Evolutionary conservation across 1,284 basidiomycete genomes (phyloP).

Genomic region (Vanrija sp.): DNA sequence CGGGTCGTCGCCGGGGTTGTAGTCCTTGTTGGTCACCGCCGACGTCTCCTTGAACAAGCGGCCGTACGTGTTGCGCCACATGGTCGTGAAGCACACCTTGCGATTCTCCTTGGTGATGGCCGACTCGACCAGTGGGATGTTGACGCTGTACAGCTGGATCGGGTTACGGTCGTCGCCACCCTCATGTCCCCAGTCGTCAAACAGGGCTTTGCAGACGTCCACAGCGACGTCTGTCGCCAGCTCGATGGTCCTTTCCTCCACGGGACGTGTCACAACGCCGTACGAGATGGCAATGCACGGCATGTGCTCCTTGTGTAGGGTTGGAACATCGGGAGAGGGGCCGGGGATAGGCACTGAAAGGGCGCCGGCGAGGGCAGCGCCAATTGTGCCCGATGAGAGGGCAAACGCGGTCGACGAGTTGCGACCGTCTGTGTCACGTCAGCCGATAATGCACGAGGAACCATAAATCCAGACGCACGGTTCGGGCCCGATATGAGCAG

Average conservation of each 20-base stretch:
- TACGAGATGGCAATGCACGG: constrained; percentile 79
- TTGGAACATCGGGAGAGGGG: constrained; percentile 58
- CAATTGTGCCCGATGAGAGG: constrained; percentile 83
- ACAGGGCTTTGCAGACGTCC: constrained; percentile 67
- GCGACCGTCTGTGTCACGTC: constrained; percentile 55
- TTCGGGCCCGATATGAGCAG: constrained; percentile 59
- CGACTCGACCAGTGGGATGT: constrained; percentile 45
- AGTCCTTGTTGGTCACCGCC: neutral
- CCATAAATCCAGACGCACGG: constrained; percentile 26
- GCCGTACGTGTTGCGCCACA: constrained; percentile 49
- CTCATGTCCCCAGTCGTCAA: constrained; percentile 69
- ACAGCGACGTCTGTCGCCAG: constrained; percentile 67
- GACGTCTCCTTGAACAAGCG: constrained; percentile 40
- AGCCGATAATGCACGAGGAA: neutral
- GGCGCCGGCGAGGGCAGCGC: constrained; percentile 82
- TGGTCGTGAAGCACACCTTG: constrained; percentile 44
- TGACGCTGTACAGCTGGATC: constrained; percentile 45
- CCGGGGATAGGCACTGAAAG: constrained; percentile 71
- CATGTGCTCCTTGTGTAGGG: constrained; percentile 32
- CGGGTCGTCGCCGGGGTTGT: constrained; percentile 7
- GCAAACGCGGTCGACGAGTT: constrained; percentile 80
- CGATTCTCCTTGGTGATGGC: constrained; percentile 28
- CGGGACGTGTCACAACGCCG: constrained; percentile 70
- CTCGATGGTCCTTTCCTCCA: constrained; percentile 58
- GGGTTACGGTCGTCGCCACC: constrained; percentile 45